Percentiles rank a stretch among this genome's conserved stretches.
Evolutionary conservation across 768 basidiomycete genomes (phyloP).

Genomic region (Phanerochaete carnosa): DNA sequence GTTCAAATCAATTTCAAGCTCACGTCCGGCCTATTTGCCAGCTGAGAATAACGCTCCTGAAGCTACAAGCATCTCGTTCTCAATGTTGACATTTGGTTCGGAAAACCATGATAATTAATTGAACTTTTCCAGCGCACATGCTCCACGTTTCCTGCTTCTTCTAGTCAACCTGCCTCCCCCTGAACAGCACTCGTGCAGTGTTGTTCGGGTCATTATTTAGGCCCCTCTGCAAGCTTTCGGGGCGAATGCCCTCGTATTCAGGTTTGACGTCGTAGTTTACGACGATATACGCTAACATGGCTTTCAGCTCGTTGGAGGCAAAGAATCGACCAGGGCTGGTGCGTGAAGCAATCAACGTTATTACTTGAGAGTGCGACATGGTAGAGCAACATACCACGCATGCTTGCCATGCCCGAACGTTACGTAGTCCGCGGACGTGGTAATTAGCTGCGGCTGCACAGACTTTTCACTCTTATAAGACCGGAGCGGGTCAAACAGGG

Average conservation of each 20-base stretch:
- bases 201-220: conserved; percentile 14
- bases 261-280: conserved; percentile 1
- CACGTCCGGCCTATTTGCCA: too few species aligned
- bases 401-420: conserved; percentile 24
- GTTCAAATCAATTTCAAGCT: too few species aligned
- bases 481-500: conserved; percentile 40
- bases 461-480: conserved; percentile 19
- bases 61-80: too few species aligned
- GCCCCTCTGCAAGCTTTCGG: conserved; percentile 13
- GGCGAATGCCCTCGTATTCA: background rate
- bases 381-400: conserved; percentile 20
- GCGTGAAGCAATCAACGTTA: background rate
- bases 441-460: conserved; percentile 9
- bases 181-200: conserved; percentile 24
- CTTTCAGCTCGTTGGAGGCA: background rate
- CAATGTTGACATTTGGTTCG: too few species aligned
- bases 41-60: too few species aligned
- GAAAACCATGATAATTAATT: too few species aligned
- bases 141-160: too few species aligned
- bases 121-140: too few species aligned
- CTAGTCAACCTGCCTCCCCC: conserved; percentile 24
- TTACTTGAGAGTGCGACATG: too few species aligned
- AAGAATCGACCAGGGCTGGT: conserved; percentile 3
- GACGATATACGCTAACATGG: background rate
- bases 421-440: conserved; percentile 15